These are phyloP conservation scores for Cyclotella atomus DNA, from an alignment of 108 stramenopile species.

Conservation along the genomic window DNA sequence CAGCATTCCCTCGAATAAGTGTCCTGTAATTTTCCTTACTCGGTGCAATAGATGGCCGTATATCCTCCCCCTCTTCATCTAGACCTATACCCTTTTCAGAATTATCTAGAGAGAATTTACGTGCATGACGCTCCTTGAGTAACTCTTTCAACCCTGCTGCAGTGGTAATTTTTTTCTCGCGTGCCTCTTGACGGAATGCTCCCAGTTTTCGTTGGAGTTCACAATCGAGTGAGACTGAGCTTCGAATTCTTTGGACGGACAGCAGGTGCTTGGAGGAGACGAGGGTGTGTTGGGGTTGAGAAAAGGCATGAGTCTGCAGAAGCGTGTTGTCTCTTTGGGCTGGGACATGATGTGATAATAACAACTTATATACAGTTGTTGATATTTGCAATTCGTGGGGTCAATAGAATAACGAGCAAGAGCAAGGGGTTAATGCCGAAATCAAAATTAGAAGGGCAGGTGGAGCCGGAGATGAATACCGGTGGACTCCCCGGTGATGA, in stretches of 20 bases:
- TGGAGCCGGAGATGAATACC: too few relatives aligned
- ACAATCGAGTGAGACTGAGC: conserved; percentile 4
- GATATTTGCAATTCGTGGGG: too few relatives aligned
- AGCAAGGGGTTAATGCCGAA: too few relatives aligned
- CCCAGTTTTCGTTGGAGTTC: neutral
- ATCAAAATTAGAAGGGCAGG: too few relatives aligned
- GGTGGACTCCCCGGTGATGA: too few relatives aligned
- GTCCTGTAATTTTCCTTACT: neutral
- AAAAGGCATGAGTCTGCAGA: neutral
- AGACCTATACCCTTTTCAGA: neutral
- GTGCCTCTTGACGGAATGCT: neutral
- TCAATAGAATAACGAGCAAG: too few relatives aligned
- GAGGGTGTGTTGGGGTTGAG: too few relatives aligned
- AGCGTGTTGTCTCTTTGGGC: neutral
- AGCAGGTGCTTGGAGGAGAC: neutral
- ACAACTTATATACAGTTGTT: too few relatives aligned
- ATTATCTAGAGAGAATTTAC: neutral
- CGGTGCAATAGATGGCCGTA: neutral
- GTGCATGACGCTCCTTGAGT: neutral
- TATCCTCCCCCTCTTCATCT: neutral
- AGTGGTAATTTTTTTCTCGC: neutral
- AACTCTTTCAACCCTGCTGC: neutral
- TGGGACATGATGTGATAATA: too few relatives aligned
- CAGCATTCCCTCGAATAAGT: neutral
- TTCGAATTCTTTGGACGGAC: neutral